Conservation (phyloP, 306 rosid genomes). For the Cicer yamashitae region DNA sequence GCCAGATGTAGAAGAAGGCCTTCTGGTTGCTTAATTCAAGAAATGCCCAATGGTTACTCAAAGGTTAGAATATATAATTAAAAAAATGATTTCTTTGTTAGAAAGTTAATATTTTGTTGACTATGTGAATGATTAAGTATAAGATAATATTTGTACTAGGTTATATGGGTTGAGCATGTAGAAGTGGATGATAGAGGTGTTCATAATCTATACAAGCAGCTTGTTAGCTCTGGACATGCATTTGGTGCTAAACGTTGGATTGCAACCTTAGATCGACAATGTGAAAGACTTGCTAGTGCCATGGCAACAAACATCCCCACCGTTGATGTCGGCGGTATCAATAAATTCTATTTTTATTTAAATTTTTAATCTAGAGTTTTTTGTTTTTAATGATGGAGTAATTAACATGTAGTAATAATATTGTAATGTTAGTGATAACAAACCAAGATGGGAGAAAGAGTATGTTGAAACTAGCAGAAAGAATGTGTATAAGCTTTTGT, state of each 20-base stretch:
- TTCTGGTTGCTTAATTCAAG: constrained; percentile 94
- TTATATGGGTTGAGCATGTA: constrained; percentile 92
- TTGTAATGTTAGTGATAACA: constrained; percentile 67
- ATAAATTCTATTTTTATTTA: background rate
- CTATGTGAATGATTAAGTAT: background rate
- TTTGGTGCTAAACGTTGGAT: constrained; percentile 99
- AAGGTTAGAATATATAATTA: constrained; percentile 56
- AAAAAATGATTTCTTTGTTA: no score
- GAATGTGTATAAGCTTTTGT: constrained; percentile 97
- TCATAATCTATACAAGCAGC: constrained; percentile 88
- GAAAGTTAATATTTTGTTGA: no score
- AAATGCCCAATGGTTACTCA: constrained; percentile 98
- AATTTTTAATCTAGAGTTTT: no score
- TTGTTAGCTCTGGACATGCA: constrained; percentile 89
- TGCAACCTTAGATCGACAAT: constrained; percentile 86
- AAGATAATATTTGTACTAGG: constrained; percentile 48
- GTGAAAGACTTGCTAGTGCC: constrained; percentile 93
- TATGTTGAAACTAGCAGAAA: constrained; percentile 94
- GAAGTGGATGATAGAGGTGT: constrained; percentile 96
- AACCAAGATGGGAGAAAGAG: constrained; percentile 97
- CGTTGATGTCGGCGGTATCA: constrained; percentile 84
- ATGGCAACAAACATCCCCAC: constrained; percentile 87
- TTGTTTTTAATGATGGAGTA: background rate
- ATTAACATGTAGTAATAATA: background rate
- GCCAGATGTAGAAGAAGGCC: constrained; percentile 83